Conservation (phyloP, 345 rosid genomes). For the Nephelium lappaceum region DNA sequence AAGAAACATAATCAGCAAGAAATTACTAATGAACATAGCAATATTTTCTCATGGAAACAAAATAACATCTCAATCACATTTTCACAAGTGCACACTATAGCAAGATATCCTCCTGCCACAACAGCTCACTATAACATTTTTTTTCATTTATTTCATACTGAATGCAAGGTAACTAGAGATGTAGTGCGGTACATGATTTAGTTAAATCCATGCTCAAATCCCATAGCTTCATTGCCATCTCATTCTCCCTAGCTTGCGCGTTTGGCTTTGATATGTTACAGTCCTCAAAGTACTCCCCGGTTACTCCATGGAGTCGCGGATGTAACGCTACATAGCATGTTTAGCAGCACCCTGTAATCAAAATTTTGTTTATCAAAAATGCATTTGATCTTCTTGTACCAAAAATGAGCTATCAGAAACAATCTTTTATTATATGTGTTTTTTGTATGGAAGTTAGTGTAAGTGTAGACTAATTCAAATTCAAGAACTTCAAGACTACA, state of each 20-base stretch:
- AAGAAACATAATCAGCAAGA: no score
- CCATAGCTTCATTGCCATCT: background rate
- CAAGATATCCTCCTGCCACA: background rate
- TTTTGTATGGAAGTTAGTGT: no score
- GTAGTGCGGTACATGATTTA: background rate
- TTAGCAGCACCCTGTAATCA: constrained; percentile 53
- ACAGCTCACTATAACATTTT: background rate
- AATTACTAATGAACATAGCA: background rate
- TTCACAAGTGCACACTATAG: background rate
- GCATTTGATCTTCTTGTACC: background rate
- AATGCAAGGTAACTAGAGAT: background rate
- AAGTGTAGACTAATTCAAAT: no score
- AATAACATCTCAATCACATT: background rate
- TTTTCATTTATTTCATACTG: background rate
- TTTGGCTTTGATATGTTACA: constrained; percentile 35
- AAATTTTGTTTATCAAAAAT: background rate
- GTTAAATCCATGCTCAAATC: background rate
- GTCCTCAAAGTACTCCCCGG: constrained; percentile 53
- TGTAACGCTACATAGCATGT: constrained; percentile 62
- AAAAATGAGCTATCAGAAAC: background rate
- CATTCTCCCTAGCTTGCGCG: background rate
- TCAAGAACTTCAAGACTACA: background rate
- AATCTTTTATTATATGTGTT: no score
- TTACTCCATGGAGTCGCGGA: constrained; percentile 47
- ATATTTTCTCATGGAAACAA: background rate